These are phyloP conservation scores for Thelephora ganbajun DNA, from an alignment of 768 basidiomycete genomes.

Conservation along the genomic window DNA sequence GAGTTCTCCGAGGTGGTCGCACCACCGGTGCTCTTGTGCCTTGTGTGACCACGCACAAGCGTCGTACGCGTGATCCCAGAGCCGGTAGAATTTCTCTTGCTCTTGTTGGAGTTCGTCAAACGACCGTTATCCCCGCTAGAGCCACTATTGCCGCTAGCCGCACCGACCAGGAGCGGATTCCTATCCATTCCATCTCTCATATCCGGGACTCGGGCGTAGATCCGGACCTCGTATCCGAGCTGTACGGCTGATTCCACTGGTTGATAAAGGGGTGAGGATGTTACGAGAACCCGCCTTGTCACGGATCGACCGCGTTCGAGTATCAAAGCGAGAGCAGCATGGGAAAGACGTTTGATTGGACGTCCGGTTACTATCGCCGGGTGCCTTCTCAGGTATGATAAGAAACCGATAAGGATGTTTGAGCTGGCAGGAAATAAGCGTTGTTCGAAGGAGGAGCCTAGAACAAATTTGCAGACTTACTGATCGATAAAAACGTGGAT, in stretches of 20 bases:
- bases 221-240: conserved; percentile 61
- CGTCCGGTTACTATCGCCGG: conserved; percentile 13
- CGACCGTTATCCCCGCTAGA: conserved; percentile 8
- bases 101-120: conserved; percentile 20
- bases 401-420: conserved; percentile 75
- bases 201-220: conserved; percentile 62
- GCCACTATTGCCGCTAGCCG: conserved; percentile 8
- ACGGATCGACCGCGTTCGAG: conserved; percentile 73
- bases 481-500: conserved; percentile 42
- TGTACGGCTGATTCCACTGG: conserved; percentile 59
- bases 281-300: conserved; percentile 60
- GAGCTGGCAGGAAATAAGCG: conserved; percentile 32
- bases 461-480: conserved; percentile 21
- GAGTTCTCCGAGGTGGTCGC: too few species aligned
- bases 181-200: conserved; percentile 49
- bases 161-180: conserved; percentile 8
- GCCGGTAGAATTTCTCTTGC: conserved; percentile 3
- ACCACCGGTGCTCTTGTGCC: too few species aligned
- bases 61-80: background rate
- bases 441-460: conserved; percentile 2
- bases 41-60: too few species aligned
- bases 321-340: conserved; percentile 62
- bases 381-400: conserved; percentile 53
- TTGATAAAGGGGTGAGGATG: conserved; percentile 77
- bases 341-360: conserved; percentile 41